Conservation (phyloP, 139 green algal species). For the Picochlorum sp. region DNA sequence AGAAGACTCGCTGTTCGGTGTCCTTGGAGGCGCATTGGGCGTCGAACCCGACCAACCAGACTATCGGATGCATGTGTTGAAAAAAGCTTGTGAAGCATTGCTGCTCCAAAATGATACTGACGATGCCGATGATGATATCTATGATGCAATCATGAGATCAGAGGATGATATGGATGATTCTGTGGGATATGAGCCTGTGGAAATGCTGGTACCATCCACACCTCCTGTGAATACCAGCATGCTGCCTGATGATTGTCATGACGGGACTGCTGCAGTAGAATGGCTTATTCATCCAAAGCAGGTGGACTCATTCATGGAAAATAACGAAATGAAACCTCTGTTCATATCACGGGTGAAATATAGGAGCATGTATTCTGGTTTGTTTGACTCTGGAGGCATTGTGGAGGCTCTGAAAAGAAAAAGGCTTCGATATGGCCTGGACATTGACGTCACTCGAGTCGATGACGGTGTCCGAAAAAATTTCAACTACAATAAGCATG, state of each 20-base stretch:
- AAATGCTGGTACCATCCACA: too few species aligned
- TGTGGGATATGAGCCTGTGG: too few species aligned
- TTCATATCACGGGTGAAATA: conserved; percentile 33
- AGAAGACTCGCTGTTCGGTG: too few species aligned
- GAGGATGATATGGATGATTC: too few species aligned
- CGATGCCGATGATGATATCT: too few species aligned
- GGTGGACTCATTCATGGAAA: neutral
- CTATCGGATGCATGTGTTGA: too few species aligned
- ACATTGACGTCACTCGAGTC: conserved; percentile 59
- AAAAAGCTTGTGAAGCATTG: too few species aligned
- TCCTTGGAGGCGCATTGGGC: too few species aligned
- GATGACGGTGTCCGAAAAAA: conserved; percentile 33
- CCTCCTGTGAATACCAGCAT: too few species aligned
- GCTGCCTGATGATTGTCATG: neutral
- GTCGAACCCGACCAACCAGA: too few species aligned
- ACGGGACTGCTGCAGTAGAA: neutral
- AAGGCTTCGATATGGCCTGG: conserved; percentile 43
- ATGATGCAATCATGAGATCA: too few species aligned
- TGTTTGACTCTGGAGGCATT: conserved; percentile 40
- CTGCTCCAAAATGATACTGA: too few species aligned
- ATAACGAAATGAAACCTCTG: conserved; percentile 27
- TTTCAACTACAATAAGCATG: conserved; percentile 36
- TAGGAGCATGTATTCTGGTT: conserved; percentile 24
- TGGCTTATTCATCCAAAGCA: neutral
- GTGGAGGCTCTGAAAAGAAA: conserved; percentile 20